phyloP scores from a whole-genome alignment of 768 basidiomycete genomes.

The Naganishia kalamii region DNA sequence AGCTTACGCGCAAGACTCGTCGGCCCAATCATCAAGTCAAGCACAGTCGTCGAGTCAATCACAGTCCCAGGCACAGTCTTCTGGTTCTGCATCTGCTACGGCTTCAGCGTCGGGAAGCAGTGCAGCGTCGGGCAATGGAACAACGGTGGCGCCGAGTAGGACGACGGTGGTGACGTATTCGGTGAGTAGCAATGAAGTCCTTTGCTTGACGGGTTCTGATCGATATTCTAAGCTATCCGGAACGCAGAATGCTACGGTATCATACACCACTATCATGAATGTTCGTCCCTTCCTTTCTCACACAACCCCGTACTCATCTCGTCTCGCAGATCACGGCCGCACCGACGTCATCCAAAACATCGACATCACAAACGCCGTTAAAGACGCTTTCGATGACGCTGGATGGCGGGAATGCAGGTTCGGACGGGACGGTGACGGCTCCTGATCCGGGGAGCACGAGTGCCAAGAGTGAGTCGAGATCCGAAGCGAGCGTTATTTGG shows the following conservation, averaged over 20 bases:
- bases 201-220: background rate
- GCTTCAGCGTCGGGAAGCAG: slow-evolving; percentile 5
- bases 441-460: slow-evolving; percentile 21
- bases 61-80: background rate
- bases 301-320: background rate
- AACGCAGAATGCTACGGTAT: slow-evolving; percentile 17
- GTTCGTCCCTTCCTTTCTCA: background rate
- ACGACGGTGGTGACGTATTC: slow-evolving; percentile 18
- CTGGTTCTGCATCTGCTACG: background rate
- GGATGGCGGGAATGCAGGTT: slow-evolving; percentile 21
- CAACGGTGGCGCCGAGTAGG: slow-evolving; percentile 3
- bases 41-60: background rate
- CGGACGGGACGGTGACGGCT: slow-evolving; percentile 20
- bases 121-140: background rate
- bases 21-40: background rate
- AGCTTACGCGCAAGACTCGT: background rate
- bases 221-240: background rate
- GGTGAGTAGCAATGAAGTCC: background rate
- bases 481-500: background rate
- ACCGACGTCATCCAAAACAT: background rate
- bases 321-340: background rate
- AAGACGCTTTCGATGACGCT: slow-evolving; percentile 14
- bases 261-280: slow-evolving; percentile 16
- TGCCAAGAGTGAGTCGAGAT: background rate
- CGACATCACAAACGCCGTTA: slow-evolving; percentile 3